phyloP scores from a whole-genome alignment of 73 alveolate species.

The Paramecium primaurelia region DNA sequence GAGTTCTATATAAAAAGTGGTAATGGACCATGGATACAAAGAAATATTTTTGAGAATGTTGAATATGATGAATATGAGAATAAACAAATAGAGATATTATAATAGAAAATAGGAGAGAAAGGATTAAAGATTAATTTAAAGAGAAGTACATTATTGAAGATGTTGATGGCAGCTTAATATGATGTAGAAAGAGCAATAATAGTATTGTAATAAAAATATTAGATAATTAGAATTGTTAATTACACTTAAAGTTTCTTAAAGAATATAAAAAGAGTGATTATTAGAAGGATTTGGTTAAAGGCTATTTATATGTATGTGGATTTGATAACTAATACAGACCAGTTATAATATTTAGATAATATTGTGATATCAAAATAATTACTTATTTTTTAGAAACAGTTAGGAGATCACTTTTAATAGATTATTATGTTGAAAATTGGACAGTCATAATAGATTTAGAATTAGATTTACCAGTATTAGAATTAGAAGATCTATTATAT shows the following conservation, averaged over 20 bases:
- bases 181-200: neutral
- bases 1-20: slow-evolving; percentile 45
- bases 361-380: neutral
- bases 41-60: neutral
- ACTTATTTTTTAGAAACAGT: neutral
- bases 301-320: neutral
- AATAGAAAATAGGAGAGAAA: neutral
- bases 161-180: neutral
- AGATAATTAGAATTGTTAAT: neutral
- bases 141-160: neutral
- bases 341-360: neutral
- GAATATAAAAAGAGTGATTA: neutral
- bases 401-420: neutral
- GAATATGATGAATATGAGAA: slow-evolving; percentile 36
- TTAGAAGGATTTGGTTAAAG: neutral
- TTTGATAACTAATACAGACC: slow-evolving; percentile 2
- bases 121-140: neutral
- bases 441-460: neutral
- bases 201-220: neutral
- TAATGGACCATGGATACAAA: neutral
- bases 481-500: neutral
- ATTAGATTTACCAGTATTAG: neutral
- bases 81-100: neutral
- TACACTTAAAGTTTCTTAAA: neutral
- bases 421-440: slow-evolving; percentile 29